Evolutionary conservation across 768 basidiomycete genomes (phyloP).

Genomic region (Termitomyces heimii): DNA sequence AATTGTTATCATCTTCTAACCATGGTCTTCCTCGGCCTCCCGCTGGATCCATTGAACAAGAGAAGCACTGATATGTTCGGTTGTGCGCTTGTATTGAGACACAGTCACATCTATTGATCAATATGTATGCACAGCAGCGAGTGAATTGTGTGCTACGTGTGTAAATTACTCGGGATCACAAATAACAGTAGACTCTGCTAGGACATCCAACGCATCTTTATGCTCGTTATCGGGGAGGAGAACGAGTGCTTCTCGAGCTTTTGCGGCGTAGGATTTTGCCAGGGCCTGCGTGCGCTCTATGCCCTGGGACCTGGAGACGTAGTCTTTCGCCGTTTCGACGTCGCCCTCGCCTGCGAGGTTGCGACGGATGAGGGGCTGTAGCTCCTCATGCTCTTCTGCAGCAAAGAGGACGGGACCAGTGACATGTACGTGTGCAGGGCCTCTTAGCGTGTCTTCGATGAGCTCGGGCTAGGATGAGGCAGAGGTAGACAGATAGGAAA

Average conservation of each 20-base stretch:
- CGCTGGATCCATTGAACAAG: too few species aligned
- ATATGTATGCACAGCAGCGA: too few species aligned
- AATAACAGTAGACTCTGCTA: conserved; percentile 66
- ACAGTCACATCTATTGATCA: too few species aligned
- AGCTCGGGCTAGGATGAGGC: conserved; percentile 47
- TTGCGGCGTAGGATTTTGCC: conserved; percentile 68
- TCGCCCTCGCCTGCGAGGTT: conserved; percentile 77
- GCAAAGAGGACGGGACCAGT: conserved; percentile 86
- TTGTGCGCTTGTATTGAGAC: too few species aligned
- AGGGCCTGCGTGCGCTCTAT: conserved; percentile 74
- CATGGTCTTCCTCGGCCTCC: too few species aligned
- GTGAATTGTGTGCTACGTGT: too few species aligned
- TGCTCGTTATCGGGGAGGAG: conserved; percentile 79
- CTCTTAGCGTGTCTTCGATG: conserved; percentile 66
- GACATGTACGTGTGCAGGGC: conserved; percentile 34
- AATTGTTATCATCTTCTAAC: not conserved
- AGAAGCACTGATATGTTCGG: too few species aligned
- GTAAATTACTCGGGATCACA: too few species aligned
- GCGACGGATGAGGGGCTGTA: conserved; percentile 73
- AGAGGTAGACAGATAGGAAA: too few species aligned
- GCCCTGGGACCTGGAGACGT: conserved; percentile 66
- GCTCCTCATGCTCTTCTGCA: conserved; percentile 73
- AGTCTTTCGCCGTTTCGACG: conserved; percentile 55
- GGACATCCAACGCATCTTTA: conserved; percentile 63
- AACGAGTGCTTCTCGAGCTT: conserved; percentile 64